Base-by-base conservation (phyloP, 31 red algal genomes). In the Asparagopsis taxiformis region DNA sequence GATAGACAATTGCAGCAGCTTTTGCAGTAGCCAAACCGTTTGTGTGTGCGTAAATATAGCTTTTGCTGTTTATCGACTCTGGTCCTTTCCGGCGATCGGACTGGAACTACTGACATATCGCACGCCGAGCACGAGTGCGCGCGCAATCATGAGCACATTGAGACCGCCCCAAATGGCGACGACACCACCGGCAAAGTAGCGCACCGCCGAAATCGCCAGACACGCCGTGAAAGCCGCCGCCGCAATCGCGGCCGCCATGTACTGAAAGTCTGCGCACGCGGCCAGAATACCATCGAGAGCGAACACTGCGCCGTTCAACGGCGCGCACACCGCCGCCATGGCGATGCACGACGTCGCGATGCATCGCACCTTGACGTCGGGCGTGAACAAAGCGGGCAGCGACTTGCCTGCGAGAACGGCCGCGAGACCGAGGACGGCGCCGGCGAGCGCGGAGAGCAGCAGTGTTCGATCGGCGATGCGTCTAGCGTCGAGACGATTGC, bases 71-170 rank as follows among this genome's bases (percentile, higher is more conserved):
- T n/a, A n/a, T n/a, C n/a, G n/a, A n/a, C n/a, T n/a, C n/a, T 7
- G 26, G 9, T 9, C 64, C 31, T 3, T 13, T 3, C 32, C 22
- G n/a, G 64, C 34, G 20, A 82, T 35, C 9, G 77, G 77, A 5
- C 77, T 38, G 13, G 31, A 25, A 21, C 48, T 31, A 5, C 51
- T 22, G 29, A 79, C 16, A 78, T 69, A 88, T 15, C 84, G 68
- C 1, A 13, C 48, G 15, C 57, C 2, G 62, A 88, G 23, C 2
- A 76, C 84, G 6, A 56, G 32, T 19, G 58, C 84, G 1, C 84
- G 71, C 0, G 59, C 84, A n/a, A 79, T 31, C 84, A 88, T 88
- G n/a, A 88, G 63, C 57, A 88, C 62, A 51, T 88, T 88, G 5
- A 88, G 55, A 4, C 25, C 84, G 0, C 25, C 62, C 74, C 74